Conservation (phyloP, 495 filamentous ascomycete genomes). For the Lasiosphaeria miniovina region DNA sequence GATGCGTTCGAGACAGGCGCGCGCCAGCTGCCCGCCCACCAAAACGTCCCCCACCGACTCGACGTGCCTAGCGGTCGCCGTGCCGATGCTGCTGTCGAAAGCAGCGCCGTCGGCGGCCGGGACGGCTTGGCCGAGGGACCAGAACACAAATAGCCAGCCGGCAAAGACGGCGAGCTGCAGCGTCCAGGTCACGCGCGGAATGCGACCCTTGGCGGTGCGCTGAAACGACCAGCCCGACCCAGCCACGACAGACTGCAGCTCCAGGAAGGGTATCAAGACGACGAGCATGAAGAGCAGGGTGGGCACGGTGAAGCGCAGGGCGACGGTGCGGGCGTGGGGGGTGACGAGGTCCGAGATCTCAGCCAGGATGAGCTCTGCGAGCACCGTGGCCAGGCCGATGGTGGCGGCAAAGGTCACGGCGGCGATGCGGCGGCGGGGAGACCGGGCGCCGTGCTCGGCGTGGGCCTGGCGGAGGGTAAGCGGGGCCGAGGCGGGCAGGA, state of each 20-base stretch:
- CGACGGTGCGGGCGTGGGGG: conserved; percentile 56
- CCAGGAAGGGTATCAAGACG: conserved; percentile 65
- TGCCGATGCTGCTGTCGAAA: conserved; percentile 28
- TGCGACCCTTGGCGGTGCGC: conserved; percentile 44
- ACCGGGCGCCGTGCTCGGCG: conserved; percentile 47
- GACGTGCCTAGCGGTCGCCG: conserved; percentile 24
- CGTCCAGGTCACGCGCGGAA: conserved; percentile 52
- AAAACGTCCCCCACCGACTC: conserved; percentile 16
- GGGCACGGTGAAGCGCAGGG: conserved; percentile 61
- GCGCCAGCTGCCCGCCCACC: conserved; percentile 49
- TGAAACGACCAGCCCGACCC: conserved; percentile 56
- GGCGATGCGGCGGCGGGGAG: conserved; percentile 50
- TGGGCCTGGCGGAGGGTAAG: conserved; percentile 45
- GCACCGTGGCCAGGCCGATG: conserved; percentile 66
- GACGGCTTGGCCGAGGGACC: conserved; percentile 67
- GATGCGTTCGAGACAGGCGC: conserved; percentile 74
- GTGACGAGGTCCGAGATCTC: conserved; percentile 73
- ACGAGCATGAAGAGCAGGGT: conserved; percentile 64
- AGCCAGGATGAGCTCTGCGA: conserved; percentile 72
- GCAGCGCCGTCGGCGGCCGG: conserved; percentile 46
- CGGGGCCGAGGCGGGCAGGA: conserved; percentile 52
- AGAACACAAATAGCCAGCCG: conserved; percentile 66
- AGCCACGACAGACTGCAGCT: conserved; percentile 63
- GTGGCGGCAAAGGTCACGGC: conserved; percentile 66
- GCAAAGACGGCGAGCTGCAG: conserved; percentile 56